Conservation (phyloP, 306 rosid species). For the Calophaca sinica region DNA sequence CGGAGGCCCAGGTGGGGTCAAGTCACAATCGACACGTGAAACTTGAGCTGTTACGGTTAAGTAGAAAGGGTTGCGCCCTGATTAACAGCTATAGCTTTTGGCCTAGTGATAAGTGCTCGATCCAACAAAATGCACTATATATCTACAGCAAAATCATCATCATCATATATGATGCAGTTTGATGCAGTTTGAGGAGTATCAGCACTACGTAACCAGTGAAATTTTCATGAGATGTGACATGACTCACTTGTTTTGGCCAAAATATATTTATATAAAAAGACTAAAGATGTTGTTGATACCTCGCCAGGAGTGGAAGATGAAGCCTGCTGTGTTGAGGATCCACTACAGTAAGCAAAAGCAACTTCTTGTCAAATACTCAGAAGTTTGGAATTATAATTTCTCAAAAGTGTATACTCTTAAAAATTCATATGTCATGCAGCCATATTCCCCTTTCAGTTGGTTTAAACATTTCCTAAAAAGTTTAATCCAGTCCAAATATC, state of each 20-base stretch:
- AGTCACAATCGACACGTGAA: too few relatives aligned
- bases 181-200: too few relatives aligned
- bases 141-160: too few relatives aligned
- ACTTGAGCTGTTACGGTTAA: too few relatives aligned
- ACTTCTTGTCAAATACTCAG: slow-evolving; percentile 39
- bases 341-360: slow-evolving; percentile 52
- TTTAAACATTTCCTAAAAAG: too few relatives aligned
- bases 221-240: background rate
- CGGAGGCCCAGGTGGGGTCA: too few relatives aligned
- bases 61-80: too few relatives aligned
- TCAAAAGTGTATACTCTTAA: background rate
- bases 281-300: slow-evolving; percentile 54
- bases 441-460: too few relatives aligned
- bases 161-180: too few relatives aligned
- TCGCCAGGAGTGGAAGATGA: slow-evolving; percentile 67
- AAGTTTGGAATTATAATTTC: background rate
- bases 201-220: background rate
- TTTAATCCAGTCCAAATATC: too few relatives aligned
- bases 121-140: background rate
- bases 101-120: too few relatives aligned
- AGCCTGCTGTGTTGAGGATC: slow-evolving; percentile 60
- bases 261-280: background rate
- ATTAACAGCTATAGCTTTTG: too few relatives aligned
- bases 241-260: slow-evolving; percentile 15
- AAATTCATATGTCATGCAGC: background rate